A percentile compares a stretch with the other conserved stretches of the same genome.
Evolutionary conservation across 352 stramenopile genomes (phyloP).

Genomic region (Poterioochromonas sp.): DNA sequence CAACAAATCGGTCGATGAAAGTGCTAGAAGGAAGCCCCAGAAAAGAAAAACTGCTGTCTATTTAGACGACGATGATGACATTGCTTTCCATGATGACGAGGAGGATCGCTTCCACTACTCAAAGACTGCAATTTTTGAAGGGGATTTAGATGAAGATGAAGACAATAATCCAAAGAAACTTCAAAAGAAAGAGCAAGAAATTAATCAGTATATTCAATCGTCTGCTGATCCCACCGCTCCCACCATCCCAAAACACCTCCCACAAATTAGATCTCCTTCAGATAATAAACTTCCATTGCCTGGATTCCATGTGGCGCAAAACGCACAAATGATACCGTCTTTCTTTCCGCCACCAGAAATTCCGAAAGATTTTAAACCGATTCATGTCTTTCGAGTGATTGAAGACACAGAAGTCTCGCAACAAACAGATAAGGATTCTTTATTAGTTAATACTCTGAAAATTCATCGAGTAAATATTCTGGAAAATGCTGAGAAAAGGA

Average conservation of each 20-base stretch:
- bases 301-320: background rate
- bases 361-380: background rate
- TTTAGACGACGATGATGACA: background rate
- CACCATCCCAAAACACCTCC: background rate
- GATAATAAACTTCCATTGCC: slow-evolving; percentile 3
- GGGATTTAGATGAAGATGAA: background rate
- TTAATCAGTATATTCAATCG: background rate
- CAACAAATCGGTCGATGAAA: too few species aligned
- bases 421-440: background rate
- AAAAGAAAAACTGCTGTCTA: background rate
- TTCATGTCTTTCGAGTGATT: background rate
- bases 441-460: background rate
- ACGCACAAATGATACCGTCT: background rate
- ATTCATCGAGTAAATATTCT: background rate
- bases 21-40: too few species aligned
- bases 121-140: background rate
- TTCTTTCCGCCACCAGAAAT: background rate
- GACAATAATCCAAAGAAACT: background rate
- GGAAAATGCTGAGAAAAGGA: background rate
- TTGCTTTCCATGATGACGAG: background rate
- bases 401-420: background rate
- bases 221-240: background rate
- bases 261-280: background rate
- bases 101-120: too few species aligned
- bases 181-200: background rate